Percentiles rank a stretch among this genome's conserved stretches.
Evolutionary conservation across 176 grass and related monocot genomes (phyloP).

Genomic region (Oropetium thomaeum): DNA sequence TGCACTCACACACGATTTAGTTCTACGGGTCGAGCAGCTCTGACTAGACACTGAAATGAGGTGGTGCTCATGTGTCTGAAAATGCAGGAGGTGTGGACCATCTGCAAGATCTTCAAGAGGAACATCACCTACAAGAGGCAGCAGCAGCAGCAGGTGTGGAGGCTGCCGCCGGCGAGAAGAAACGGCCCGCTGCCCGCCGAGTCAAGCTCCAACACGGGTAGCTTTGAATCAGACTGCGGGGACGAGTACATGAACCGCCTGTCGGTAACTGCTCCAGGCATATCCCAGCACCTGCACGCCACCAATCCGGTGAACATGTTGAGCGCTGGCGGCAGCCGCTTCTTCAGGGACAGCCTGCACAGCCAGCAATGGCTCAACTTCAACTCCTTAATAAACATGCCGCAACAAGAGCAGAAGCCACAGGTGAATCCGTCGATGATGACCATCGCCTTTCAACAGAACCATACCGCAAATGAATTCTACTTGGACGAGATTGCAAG

Average conservation of each 20-base stretch:
- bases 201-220: constrained; percentile 64
- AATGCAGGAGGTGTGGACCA: constrained; percentile 86
- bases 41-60: not conserved
- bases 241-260: constrained; percentile 52
- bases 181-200: constrained; percentile 22
- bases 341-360: constrained; percentile 30
- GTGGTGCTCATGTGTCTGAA: not conserved
- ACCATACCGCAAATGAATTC: constrained; percentile 24
- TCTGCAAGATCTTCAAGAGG: constrained; percentile 87
- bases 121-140: constrained; percentile 59
- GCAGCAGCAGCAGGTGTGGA: constrained; percentile 47
- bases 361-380: constrained; percentile 15
- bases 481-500: constrained; percentile 69
- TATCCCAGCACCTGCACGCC: constrained; percentile 19
- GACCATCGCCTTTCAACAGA: constrained; percentile 40
- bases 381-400: not conserved
- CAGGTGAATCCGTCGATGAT: constrained; percentile 22
- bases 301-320: not conserved
- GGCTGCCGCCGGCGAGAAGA: not conserved
- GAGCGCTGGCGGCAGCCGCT: not conserved
- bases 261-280: not conserved
- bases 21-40: no score
- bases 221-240: constrained; percentile 53
- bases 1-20: not conserved
- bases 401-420: constrained; percentile 30